A percentile compares a stretch with the other conserved stretches of the same genome.
Evolutionary conservation across 208 protist species (phyloP).

Genomic region (Naegleria fowleri): DNA sequence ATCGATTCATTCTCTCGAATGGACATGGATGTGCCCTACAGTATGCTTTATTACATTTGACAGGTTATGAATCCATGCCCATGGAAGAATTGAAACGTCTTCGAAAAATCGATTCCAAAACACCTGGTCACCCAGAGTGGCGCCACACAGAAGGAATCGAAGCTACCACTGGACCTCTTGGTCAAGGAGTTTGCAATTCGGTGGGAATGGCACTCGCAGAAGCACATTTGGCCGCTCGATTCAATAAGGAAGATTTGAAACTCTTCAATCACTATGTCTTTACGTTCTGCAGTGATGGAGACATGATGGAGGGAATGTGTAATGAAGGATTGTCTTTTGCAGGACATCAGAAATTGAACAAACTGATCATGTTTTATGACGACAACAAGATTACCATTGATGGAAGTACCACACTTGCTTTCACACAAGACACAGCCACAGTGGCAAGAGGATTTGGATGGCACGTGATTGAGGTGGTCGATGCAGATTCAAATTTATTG

Average conservation of each 20-base stretch:
- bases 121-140: constrained; percentile 97
- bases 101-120: constrained; percentile 80
- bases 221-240: constrained; percentile 79
- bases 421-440: constrained; percentile 85
- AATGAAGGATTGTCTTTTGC: constrained; percentile 86
- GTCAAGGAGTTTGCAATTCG: constrained; percentile 94
- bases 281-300: constrained; percentile 96
- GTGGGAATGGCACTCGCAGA: constrained; percentile 93
- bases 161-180: constrained; percentile 98
- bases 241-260: constrained; percentile 85
- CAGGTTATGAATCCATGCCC: constrained; percentile 75
- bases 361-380: constrained; percentile 95
- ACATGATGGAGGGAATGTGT: constrained; percentile 90
- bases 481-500: constrained; percentile 82
- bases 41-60: constrained; percentile 94
- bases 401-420: constrained; percentile 86
- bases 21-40: constrained; percentile 96
- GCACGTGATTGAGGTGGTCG: constrained; percentile 82
- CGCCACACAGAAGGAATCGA: constrained; percentile 85
- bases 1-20: constrained; percentile 98
- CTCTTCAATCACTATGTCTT: constrained; percentile 94
- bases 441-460: constrained; percentile 94
- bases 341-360: constrained; percentile 87
- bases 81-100: constrained; percentile 96
- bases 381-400: constrained; percentile 97